A percentile compares a stretch with the other conserved stretches of the same genome.
phyloP scores from a whole-genome alignment of 139 green algal genomes.

The Tetratostichococcus sp. region DNA sequence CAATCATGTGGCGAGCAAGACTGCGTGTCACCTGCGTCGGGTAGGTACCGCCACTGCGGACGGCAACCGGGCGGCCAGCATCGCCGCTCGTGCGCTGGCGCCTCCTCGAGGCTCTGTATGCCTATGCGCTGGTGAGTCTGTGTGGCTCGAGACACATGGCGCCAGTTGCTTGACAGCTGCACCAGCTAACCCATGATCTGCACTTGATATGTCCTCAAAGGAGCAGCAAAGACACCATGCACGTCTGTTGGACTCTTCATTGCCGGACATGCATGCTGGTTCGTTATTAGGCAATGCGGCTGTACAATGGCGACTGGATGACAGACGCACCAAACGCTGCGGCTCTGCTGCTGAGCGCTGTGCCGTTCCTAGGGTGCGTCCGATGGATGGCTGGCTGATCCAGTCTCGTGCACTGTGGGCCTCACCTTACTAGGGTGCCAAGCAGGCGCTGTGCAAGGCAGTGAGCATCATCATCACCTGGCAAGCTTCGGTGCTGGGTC shows the following conservation, averaged over 20 bases:
- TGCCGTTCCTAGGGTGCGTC: conserved; percentile 5
- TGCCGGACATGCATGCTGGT: too few species aligned
- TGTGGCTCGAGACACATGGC: too few species aligned
- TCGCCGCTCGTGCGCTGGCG: conserved; percentile 53
- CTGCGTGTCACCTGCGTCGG: too few species aligned
- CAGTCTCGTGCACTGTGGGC: not conserved
- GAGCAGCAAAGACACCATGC: too few species aligned
- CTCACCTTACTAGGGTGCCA: conserved; percentile 7
- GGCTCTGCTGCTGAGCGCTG: conserved; percentile 7
- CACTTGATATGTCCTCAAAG: too few species aligned
- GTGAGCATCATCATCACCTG: too few species aligned
- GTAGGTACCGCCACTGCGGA: conserved; percentile 27
- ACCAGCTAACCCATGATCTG: too few species aligned
- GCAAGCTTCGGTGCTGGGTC: too few species aligned
- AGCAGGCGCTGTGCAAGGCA: not conserved
- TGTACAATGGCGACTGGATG: conserved; percentile 45
- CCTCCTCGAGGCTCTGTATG: conserved; percentile 53
- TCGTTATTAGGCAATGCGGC: conserved; percentile 30
- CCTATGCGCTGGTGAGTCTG: conserved; percentile 43
- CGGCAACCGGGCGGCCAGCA: conserved; percentile 29
- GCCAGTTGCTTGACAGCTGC: too few species aligned
- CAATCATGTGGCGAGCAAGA: too few species aligned
- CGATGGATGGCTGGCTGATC: not conserved
- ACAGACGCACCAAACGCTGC: conserved; percentile 16
- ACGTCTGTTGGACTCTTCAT: too few species aligned